Evolutionary conservation across 2,329 filamentous ascomycete genomes (phyloP), one percentile per base, ranked within the genome.

Genomic region (Lachnellula subtilissima): DNA sequence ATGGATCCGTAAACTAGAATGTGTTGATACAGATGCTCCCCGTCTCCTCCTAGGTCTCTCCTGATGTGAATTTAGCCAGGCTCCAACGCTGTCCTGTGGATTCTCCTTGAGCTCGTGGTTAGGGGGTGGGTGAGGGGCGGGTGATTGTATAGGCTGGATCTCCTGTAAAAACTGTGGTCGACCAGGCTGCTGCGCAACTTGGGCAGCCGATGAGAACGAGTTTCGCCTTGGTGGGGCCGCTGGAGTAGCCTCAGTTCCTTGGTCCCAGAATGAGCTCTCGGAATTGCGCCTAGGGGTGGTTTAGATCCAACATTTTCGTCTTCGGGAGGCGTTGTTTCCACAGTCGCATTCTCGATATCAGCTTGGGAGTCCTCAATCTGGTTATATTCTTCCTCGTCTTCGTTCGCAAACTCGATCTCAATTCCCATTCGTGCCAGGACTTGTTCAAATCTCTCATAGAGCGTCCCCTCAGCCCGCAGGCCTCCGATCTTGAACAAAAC

Each of bases 401-500:
- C 74, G 4, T 76, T 71, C 39, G 75, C 74, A 55, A 86, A 81
- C 59, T 89, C 85, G 53, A 94, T 76, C 43, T 84, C 78, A 60
- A 93, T 91, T 22, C 86, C 85, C 78, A 91, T 84, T 50, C 82
- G 79, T 15, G 74, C 76, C 61, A 95, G 76, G 57, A 90, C 78
- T 55, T 80, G 76, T 69, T 85, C 81, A 65, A 94, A 92, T 63
- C 87, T 88, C 56, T 87, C 82, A 60, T 83, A 78, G 28, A 95
- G 76, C 4, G 78, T 78, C 36, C 73, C 74, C 48, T 79, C 72
- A 48, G 81, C 80, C 55, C 78, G 78, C 65, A 83, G 79, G 58
- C 84, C 85, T 52, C 89, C 88, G 69, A 96, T 84, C 65, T 86
- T 86, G 70, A 94, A 89, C 54, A 96, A 74, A 65, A 95, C 85